Conservation (phyloP, 495 filamentous ascomycete genomes). For the Cudoniella acicularis region DNA sequence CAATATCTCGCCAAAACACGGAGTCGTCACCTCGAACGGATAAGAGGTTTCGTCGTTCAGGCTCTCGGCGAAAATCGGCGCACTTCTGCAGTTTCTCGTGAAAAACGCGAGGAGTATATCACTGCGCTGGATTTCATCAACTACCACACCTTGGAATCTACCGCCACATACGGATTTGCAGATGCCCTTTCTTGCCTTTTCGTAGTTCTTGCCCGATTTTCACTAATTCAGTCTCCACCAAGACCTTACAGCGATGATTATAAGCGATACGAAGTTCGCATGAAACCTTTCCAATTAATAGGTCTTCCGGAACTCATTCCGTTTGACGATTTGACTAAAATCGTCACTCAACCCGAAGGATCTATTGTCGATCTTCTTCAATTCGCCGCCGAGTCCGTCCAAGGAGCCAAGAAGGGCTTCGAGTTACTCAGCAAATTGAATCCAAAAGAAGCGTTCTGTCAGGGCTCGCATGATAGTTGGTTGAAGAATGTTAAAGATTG, state of each 20-base stretch:
- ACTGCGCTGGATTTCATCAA: constrained; percentile 57
- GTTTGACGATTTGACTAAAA: constrained; percentile 53
- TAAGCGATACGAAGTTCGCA: constrained; percentile 79
- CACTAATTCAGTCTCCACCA: constrained; percentile 52
- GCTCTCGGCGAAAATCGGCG: constrained; percentile 28
- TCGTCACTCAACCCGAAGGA: constrained; percentile 35
- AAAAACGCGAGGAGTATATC: constrained; percentile 42
- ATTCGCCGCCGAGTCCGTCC: constrained; percentile 55
- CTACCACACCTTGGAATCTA: constrained; percentile 60
- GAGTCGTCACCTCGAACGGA: constrained; percentile 64
- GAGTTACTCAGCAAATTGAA: constrained; percentile 52
- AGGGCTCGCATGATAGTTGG: constrained; percentile 57
- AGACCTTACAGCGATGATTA: constrained; percentile 67
- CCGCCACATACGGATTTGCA: constrained; percentile 66
- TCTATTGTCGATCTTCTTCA: constrained; percentile 46
- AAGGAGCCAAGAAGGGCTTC: constrained; percentile 60
- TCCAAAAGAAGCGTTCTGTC: constrained; percentile 41
- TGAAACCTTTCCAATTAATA: constrained; percentile 80
- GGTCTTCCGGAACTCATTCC: constrained; percentile 66
- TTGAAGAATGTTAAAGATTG: constrained; percentile 51
- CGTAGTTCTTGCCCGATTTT: constrained; percentile 57
- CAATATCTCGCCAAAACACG: constrained; percentile 52
- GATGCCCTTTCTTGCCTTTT: constrained; percentile 65
- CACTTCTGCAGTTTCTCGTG: constrained; percentile 18
- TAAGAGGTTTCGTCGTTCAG: constrained; percentile 55